phyloP scores from a whole-genome alignment of 179 eudicot genomes.

The Drosera spatulata region DNA sequence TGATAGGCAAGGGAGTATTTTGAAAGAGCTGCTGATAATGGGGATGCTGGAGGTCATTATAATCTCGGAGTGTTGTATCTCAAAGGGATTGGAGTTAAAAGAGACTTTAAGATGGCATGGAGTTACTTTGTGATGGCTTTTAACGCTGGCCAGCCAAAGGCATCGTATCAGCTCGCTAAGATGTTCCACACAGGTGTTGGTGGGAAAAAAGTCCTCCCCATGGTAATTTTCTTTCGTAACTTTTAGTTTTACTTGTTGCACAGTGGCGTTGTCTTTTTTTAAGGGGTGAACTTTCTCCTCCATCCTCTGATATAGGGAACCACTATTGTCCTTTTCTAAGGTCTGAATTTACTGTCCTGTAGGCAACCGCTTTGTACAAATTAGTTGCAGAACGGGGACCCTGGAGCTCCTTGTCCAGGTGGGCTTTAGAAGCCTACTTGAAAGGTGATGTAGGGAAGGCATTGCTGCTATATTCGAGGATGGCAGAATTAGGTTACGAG shows the following conservation, averaged over 20 bases:
- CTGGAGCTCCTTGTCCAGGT: constrained; percentile 92
- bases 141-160: constrained; percentile 82
- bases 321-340: too few species aligned
- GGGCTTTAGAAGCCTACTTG: constrained; percentile 92
- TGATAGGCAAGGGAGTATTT: constrained; percentile 85
- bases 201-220: constrained; percentile 59
- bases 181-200: constrained; percentile 97
- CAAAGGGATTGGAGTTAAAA: constrained; percentile 81
- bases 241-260: constrained; percentile 3
- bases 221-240: constrained; percentile 29
- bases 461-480: constrained; percentile 76
- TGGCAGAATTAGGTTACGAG: constrained; percentile 98
- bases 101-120: constrained; percentile 73
- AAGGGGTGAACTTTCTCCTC: neutral
- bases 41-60: constrained; percentile 83
- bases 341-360: constrained; percentile 3
- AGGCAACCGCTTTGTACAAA: constrained; percentile 89
- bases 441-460: constrained; percentile 95
- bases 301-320: too few species aligned
- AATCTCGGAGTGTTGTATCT: constrained; percentile 93
- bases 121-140: constrained; percentile 57
- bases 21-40: constrained; percentile 79
- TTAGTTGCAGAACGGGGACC: constrained; percentile 97
- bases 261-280: constrained; percentile 5
- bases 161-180: constrained; percentile 91